Base-by-base conservation (phyloP, 2,329 filamentous ascomycete genomes). In the Rachicladosporium sp. region DNA sequence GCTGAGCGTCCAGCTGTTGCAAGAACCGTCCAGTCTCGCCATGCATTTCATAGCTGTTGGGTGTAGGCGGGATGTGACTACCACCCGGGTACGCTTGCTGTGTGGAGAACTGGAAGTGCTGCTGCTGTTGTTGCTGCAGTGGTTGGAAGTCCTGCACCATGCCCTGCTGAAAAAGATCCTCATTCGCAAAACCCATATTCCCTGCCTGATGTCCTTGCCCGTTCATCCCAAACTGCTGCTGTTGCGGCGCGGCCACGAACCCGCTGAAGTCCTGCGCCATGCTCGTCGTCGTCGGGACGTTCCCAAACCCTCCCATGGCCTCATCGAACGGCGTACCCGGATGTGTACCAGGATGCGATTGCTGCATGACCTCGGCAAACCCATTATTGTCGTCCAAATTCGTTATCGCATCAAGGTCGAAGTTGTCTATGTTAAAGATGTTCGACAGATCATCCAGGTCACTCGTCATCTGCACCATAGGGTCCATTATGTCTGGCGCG, bases 31-130 rank as follows among this genome's bases (percentile, higher is more conserved):
- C 51, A 54, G 72, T 47, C 64, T 74, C 53, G 66, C 73, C 58
- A 49, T 81, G 78, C 62, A 89, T 74, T 54, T 89, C 82, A 19
- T 86, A 70, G 56, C 84, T 89, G 56, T 82, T 84, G 0, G 84
- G 84, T 10, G 84, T 91, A 2, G 82, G 82, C 4, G 84, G 84
- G 38, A 81, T 76, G 43, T 71, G 68, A 46, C 69, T 71, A 43
- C 73, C 45, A 6, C 68, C 37, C 61, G 70, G 40, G 61, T 70
- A 49, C 47, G 64, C 62, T 35, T 64, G 63, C 29, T 68, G 66
- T 33, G 56, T 56, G 23, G 58, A 53, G 48, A 61, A 64, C 30
- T 54, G 43, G 4, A 46, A 31, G 12, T 47, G 45, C 8, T 52
- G 48, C 13, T 63, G 60, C 33, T 58, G 57, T 15, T 62, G 56